Base-by-base conservation (phyloP, 192 early-diverging fungal genomes). In the Phlyctochytrium planicorne region DNA sequence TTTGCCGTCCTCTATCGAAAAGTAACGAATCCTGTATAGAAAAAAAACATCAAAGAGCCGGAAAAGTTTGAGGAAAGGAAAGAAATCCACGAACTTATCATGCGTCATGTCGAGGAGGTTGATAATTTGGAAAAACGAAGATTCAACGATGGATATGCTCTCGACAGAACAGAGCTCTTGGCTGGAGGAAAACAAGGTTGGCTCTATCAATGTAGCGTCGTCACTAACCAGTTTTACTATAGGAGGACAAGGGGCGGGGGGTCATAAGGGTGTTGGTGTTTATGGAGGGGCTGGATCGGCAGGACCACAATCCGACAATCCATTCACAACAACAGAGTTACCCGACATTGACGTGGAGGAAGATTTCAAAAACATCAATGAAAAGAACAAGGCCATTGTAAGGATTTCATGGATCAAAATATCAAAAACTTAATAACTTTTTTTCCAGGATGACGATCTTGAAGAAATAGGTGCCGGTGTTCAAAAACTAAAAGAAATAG, bases 281-380 rank as follows among this genome's bases (percentile, higher is more conserved):
- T 66, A 67, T 36, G 75, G 66, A 47, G 74, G 68, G 20, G 2
- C 37, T 34, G 37, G 2, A 6, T 2, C 47, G 2, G 65, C 65
- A 2, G 55, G 12, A n/a, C 53, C 3, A 12, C 62, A 16, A 25
- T 14, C 40, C 6, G 66, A 68, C 23, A 79, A 86, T 62, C 82
- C 82, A 12, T 86, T 78, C 56, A 69, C 66, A 20, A 40, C 78
- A 10, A 62, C 73, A 2, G 82, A 87, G 31, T 65, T 87, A 52
- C 81, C 83, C n/a, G 85, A 87, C 66, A 87, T 87, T 63, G 85
- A 87, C 53, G 83, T 83, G 2, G 83, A 82, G 60, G 85, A 87
- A 55, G 85, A 87, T 66, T 71, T 87, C 25, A 83, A 83, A 62
- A 32, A 67, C 33, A 83, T 87, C 24, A 76, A 72, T 53, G 78